Conservation (phyloP, 306 rosid species). For the Psophocarpus tetragonolobus region DNA sequence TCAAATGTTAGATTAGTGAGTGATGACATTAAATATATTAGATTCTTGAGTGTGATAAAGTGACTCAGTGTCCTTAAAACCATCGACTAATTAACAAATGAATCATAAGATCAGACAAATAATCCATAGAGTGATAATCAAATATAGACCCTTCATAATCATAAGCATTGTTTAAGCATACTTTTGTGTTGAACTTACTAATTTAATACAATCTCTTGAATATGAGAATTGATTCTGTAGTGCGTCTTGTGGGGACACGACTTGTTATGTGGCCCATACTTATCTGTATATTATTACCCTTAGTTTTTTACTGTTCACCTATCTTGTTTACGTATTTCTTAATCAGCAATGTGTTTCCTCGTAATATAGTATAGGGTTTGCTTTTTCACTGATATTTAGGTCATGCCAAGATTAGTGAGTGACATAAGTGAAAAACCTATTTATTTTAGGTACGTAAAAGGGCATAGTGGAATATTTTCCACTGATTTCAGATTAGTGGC, state of each 20-base stretch:
- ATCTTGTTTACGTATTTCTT: background rate
- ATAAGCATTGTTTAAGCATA: background rate
- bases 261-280: constrained; percentile 2
- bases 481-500: background rate
- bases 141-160: background rate
- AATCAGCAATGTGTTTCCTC: background rate
- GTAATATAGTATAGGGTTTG: background rate
- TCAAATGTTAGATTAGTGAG: background rate
- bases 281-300: background rate
- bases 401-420: background rate
- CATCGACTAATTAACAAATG: background rate
- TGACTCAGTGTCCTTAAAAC: background rate
- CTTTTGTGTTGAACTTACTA: background rate
- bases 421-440: background rate
- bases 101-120: background rate
- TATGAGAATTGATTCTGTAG: background rate
- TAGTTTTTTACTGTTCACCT: background rate
- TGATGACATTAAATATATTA: constrained; percentile 8
- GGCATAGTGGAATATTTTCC: background rate
- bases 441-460: background rate
- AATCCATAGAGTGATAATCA: background rate
- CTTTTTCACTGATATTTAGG: background rate
- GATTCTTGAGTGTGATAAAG: background rate
- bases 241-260: constrained; percentile 1
- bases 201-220: background rate